phyloP scores from a whole-genome alignment of 169 alveolate genomes.

The Plasmodium sp. region DNA sequence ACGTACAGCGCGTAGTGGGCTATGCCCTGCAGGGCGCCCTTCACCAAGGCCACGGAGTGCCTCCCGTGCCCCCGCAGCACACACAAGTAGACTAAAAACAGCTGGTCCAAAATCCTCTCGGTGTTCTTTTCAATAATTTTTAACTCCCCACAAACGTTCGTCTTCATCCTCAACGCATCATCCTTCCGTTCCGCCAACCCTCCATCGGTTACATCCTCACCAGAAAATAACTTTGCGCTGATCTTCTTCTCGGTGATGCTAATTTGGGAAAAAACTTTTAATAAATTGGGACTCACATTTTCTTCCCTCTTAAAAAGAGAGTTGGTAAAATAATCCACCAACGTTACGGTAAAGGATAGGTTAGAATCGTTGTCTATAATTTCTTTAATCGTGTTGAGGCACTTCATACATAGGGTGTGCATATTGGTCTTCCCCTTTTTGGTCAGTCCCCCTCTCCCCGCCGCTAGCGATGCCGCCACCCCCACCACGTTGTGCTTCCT shows the following conservation, averaged over 20 bases:
- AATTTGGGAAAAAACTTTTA: constrained; percentile 36
- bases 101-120: constrained; percentile 56
- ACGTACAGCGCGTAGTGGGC: constrained; percentile 41
- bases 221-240: constrained; percentile 36
- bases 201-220: background rate
- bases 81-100: constrained; percentile 50
- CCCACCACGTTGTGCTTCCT: background rate
- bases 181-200: background rate
- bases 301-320: constrained; percentile 25
- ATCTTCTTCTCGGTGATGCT: constrained; percentile 42
- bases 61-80: constrained; percentile 33
- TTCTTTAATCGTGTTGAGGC: constrained; percentile 31
- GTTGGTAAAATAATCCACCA: constrained; percentile 31
- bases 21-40: constrained; percentile 31
- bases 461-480: no score
- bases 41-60: constrained; percentile 25
- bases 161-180: constrained; percentile 18
- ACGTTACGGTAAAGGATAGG: constrained; percentile 10
- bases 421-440: background rate
- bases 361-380: constrained; percentile 59
- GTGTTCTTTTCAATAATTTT: constrained; percentile 43
- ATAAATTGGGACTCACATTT: constrained; percentile 17
- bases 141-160: constrained; percentile 58
- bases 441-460: background rate
- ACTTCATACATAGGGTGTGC: constrained; percentile 25